Base-by-base conservation (phyloP, 305 asterid genomes). In the Fraxinus angustifolia region DNA sequence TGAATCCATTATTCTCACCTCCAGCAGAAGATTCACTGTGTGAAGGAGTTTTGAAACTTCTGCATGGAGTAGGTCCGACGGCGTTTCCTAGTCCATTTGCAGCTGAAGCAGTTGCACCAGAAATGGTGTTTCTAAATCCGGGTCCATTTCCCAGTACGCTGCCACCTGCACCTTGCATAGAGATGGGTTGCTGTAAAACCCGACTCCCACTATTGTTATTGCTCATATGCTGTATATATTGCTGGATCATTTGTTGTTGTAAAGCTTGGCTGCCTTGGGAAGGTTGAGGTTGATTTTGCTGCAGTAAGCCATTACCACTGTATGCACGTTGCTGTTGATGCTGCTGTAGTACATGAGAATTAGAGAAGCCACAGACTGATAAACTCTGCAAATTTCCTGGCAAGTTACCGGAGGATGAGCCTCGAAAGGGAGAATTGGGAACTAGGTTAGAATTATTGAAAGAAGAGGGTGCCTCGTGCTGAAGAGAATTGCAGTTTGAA, bases 181-280 rank as follows among this genome's bases (percentile, higher is more conserved):
- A 45, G 42, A 80, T 75, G 19, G 88, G 79, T 74, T 84, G 91
- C 34, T 84, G 90, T 28, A 76, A 85, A 45, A 78, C 83, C 36
- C 88, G 85, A 78, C 83, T 76, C 71, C 88, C 89, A 21, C 79
- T 87, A 36, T 83, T 86, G 60, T 88, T 87, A 81, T 84, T 89
- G 77, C 67, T 92, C 90, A 92, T 88, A 78, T 89, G 90, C 70
- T 92, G 98, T 72, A 87, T 81, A 68, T 87, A 65, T 67, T 90
- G 98, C 88, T 93, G 98, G 84, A 95, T 87, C 94, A 90, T 91
- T 67, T 91, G 97, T 50, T 93, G 97, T 28, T 93, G 96, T 71
- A 91, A 67, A 23, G 87, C 89, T 83, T 90, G 96, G 88, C 83
- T 85, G 60, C 92, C 87, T 28, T 86, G 93, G 0, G 91, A 58